Base-by-base conservation (phyloP, 768 basidiomycete species). In the Leccinum subgranulosum region DNA sequence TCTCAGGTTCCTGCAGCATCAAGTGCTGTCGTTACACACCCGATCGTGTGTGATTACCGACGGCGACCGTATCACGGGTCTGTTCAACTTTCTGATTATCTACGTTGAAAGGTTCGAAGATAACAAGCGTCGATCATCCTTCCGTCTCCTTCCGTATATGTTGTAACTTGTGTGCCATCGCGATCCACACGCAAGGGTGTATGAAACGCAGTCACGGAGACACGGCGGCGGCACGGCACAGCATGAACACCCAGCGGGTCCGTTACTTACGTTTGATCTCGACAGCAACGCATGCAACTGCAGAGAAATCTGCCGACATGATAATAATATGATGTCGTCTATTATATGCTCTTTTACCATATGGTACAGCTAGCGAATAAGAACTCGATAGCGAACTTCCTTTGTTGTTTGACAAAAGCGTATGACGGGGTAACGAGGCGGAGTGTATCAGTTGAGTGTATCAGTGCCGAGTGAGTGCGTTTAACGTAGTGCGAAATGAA, bases 301-400 rank as follows among this genome's bases (percentile, higher is more conserved):
- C 57, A 34, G 21, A 53, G 39, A 19, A 9, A 6, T 43, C 43
- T 47, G 5, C n/a, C 10, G 11, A 41, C 11, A 43, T 19, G 41
- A 43, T 43, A 12, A 43, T 43, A 43, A 43, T 11, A 6, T 19
- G 45, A 47, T 51, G 55, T 53, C 58, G 19, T n/a, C 53, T 46
- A 69, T 67, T 69, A 67, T 58, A 51, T 54, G 49, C 43, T 57
- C 50, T 50, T 47, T 5, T 23, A 23, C 15, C 46, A 27, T 47
- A 55, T 36, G 21, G 31, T 69, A 69, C 68, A 62, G 59, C 54
- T 58, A 64, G 49, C 58, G 47, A 17, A 17, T 6, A 48, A 45
- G 6, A n/a, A 43, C 27, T 39, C 39, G 17, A 49, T 39, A 49
- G 25, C 49, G n/a, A 12, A 64, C 23, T 17, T n/a, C 41, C 63